Base-by-base conservation (phyloP, 805 yeast genomes). In the Yamadazyma scolyti region DNA sequence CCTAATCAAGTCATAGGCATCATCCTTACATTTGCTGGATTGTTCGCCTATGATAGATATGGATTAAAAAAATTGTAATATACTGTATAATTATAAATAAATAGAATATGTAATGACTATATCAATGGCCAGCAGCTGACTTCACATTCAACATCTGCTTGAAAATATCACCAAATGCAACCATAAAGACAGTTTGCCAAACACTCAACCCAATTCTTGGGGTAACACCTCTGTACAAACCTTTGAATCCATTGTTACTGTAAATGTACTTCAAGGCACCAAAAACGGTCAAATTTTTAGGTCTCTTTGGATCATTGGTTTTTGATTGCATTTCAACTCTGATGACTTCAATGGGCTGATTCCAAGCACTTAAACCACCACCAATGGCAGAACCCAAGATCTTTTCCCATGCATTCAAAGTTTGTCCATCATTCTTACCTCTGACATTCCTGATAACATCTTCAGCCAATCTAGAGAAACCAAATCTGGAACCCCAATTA, bases 141-240 rank as follows among this genome's bases (percentile, higher is more conserved):
- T 65, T 65, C 21, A 67, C 55, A 33, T 65, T 65, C 46, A 65
- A 56, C 55, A 61, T 40, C 41, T 50, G 54, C 50, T 63, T 65
- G 51, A 65, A 58, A 25, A 88, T 85, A 54, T 93, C 98, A 58
- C 97, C 98, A 46, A 93, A 78, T 9, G 96, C 96, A 37, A 90
- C 97, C 97, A 90, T 90, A 60, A 95, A 90, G 27, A 90, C 87
- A 3, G 97, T 90, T 70, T 93, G 98, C 97, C 97, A 93, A 42
- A 90, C 82, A 50, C 97, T 95, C 44, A 93, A 74, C 34, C 95
- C 97, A 46, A 93, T 77, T 73, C 98, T 83, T 47, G 98, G 97
- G 10, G 97, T 79, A 26, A 89, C 96, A 55, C 98, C 98, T 60
- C 96, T 76, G 58, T 89, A 93, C 41, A 93, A 74, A 36, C 98